Evolutionary conservation across 495 filamentous ascomycete species (phyloP).

Genomic region (Neurospora sp.): DNA sequence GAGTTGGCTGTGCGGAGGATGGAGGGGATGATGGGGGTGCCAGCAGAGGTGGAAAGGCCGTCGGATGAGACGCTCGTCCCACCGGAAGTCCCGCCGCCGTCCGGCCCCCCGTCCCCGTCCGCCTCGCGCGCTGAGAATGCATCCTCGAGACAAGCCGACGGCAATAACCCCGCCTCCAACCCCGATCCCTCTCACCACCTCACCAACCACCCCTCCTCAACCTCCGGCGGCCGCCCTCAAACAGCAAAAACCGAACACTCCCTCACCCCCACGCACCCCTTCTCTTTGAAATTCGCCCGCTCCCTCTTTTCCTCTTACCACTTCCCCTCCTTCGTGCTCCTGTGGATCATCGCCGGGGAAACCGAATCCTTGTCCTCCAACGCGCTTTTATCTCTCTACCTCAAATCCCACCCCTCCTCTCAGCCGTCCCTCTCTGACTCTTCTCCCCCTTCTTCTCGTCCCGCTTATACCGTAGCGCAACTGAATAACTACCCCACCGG

Average conservation of each 20-base stretch:
- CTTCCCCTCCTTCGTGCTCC: conserved; percentile 27
- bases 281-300: conserved; percentile 19
- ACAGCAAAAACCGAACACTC: conserved; percentile 9
- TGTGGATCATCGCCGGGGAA: conserved; percentile 43
- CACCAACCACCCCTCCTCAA: neutral
- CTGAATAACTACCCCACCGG: conserved; percentile 44
- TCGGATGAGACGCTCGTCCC: neutral
- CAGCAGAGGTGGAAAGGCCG: too few relatives aligned
- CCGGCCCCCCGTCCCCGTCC: neutral
- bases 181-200: neutral
- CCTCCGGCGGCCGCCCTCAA: neutral
- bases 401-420: conserved; percentile 21
- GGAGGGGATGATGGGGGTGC: neutral
- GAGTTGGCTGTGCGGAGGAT: conserved; percentile 33
- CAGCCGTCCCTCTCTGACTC: too few relatives aligned
- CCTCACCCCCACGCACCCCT: neutral
- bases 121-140: neutral
- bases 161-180: neutral
- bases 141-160: neutral
- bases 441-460: too few relatives aligned
- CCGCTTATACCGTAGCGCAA: conserved; percentile 12
- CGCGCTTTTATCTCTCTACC: conserved; percentile 33
- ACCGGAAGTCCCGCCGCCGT: too few relatives aligned
- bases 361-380: conserved; percentile 45
- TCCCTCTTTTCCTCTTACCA: conserved; percentile 35